Evolutionary conservation across 768 basidiomycete genomes (phyloP).

Genomic region (Tulasnella sp.): DNA sequence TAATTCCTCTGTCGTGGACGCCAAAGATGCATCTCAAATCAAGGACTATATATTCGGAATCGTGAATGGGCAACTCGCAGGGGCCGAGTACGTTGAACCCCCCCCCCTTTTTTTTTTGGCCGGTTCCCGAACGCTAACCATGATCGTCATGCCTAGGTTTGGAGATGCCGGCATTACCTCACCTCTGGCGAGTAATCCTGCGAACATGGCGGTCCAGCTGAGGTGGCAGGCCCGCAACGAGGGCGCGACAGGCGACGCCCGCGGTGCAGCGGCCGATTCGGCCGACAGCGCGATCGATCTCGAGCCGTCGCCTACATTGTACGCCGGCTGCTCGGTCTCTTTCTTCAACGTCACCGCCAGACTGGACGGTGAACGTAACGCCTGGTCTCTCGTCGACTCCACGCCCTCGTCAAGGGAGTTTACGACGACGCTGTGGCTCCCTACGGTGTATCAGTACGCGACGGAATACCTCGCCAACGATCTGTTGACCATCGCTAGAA

Average conservation of each 20-base stretch:
- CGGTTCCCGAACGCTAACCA: background rate
- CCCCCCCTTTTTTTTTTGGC: background rate
- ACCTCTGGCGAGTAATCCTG: background rate
- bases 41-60: background rate
- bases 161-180: background rate
- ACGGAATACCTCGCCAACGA: background rate
- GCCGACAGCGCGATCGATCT: background rate
- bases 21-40: background rate
- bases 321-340: background rate
- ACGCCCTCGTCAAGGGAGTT: background rate
- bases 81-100: background rate
- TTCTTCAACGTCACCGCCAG: constrained; percentile 3
- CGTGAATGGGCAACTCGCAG: background rate
- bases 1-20: background rate
- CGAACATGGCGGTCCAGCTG: background rate
- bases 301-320: background rate
- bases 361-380: background rate
- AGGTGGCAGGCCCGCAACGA: background rate
- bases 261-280: background rate
- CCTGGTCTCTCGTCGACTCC: background rate
- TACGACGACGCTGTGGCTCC: background rate
- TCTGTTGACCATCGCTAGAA: background rate
- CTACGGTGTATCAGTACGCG: background rate
- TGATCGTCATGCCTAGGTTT: background rate
- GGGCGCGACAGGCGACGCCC: background rate